These are phyloP conservation scores for Fusarium miscanthi DNA, from an alignment of 2,329 filamentous ascomycete species.

Conservation along the genomic window DNA sequence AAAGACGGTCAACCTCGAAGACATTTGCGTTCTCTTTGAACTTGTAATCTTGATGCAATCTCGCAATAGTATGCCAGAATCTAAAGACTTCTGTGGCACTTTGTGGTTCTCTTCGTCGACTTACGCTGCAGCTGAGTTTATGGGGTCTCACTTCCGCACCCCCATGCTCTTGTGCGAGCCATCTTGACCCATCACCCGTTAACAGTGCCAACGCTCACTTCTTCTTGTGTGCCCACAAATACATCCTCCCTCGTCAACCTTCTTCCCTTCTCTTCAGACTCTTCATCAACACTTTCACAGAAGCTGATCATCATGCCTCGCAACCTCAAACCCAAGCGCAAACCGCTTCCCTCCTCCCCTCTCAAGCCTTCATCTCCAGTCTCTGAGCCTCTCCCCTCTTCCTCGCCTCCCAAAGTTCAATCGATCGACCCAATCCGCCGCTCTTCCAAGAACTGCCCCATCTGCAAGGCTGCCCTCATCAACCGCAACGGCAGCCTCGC, in stretches of 20 bases:
- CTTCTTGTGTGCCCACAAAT: too few relatives aligned
- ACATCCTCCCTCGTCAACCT: rapidly evolving
- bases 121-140: rapidly evolving
- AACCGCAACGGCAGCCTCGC: background rate
- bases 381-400: rapidly evolving
- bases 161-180: background rate
- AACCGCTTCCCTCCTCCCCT: background rate
- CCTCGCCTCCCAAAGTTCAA: rapidly evolving
- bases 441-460: background rate
- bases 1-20: background rate
- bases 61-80: rapidly evolving
- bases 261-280: rapidly evolving
- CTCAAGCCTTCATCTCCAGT: rapidly evolving
- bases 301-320: background rate
- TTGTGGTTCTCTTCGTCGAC: rapidly evolving
- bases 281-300: too few relatives aligned
- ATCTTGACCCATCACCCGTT: background rate
- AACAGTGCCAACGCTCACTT: background rate
- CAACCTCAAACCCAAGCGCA: background rate
- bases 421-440: rapidly evolving
- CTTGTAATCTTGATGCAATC: rapidly evolving
- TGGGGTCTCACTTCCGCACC: rapidly evolving
- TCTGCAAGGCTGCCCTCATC: conserved; percentile 11
- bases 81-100: rapidly evolving
- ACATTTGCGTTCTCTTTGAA: rapidly evolving